Evolutionary conservation across 1,284 basidiomycete genomes (phyloP).

Genomic region (Peniophora sp.): DNA sequence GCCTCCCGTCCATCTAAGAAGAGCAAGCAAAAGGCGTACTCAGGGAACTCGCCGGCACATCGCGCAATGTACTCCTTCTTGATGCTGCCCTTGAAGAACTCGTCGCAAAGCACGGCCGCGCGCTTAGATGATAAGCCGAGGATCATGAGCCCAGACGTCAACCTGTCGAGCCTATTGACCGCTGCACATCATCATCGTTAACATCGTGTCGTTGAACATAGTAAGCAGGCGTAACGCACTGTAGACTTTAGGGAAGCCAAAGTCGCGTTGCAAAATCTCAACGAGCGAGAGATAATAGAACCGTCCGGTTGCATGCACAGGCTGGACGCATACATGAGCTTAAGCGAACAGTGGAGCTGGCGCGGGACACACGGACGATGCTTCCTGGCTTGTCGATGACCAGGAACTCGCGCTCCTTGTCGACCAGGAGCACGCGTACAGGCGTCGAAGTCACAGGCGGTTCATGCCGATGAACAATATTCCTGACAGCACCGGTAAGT

Average conservation of each 20-base stretch:
- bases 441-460: slow-evolving; percentile 89
- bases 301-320: slow-evolving; percentile 83
- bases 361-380: slow-evolving; percentile 57
- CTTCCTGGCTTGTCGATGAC: slow-evolving; percentile 95
- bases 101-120: slow-evolving; percentile 67
- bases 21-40: slow-evolving; percentile 39
- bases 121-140: slow-evolving; percentile 72
- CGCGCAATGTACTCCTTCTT: slow-evolving; percentile 90
- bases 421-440: slow-evolving; percentile 74
- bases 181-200: slow-evolving; percentile 40
- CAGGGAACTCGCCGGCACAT: slow-evolving; percentile 77
- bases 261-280: slow-evolving; percentile 82
- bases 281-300: slow-evolving; percentile 86
- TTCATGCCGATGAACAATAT: slow-evolving; percentile 93
- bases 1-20: neutral
- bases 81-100: slow-evolving; percentile 78
- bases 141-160: slow-evolving; percentile 97
- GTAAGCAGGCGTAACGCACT: slow-evolving; percentile 41
- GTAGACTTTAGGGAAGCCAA: slow-evolving; percentile 78
- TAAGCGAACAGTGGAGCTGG: slow-evolving; percentile 1
- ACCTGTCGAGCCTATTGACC: slow-evolving; percentile 88
- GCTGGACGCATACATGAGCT: slow-evolving; percentile 35
- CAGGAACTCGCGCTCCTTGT: slow-evolving; percentile 76
- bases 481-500: slow-evolving; percentile 41
- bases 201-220: neutral